Evolutionary conservation across 1,139 yeast genomes (phyloP), one percentile per base, ranked within the genome.

Genomic region (Meyerozyma smithsonii): DNA sequence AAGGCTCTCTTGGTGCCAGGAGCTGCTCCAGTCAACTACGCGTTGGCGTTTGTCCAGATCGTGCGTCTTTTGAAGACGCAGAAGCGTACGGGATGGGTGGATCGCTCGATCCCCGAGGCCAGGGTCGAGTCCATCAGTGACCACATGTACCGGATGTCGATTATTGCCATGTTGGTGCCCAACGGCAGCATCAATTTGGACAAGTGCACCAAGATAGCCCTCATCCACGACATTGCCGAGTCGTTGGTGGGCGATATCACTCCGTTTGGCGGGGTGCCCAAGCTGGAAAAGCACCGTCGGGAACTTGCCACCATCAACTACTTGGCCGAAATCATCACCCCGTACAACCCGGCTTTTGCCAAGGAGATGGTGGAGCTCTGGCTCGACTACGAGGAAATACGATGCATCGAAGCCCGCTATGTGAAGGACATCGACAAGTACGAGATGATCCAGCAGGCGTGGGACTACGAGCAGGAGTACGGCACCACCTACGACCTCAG

Each of bases 131-230:
- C 90, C 38, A 90, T 92, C 42, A 75, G 90, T 14, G 98, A 92
- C 61, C 99, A 92, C 61, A 92, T 92, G 97, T 92, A 92, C 59
- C 75, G 99, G 45, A 92, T 94, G 97, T 81, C 90, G 4, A 70
- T 90, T 35, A 80, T 90, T 40, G 72, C 95, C 18, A 77, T 90
- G 84, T 62, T 87, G 26, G 73, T 86, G 32, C 83, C 85, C 12
- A 54, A 62, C 35, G 44, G 47, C 7, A 52, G 59, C 11, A 61
- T 69, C 35, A 60, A 62, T 44, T 55, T 60, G 32, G 64, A 52
- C 43, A 80, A 77, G 49, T 89, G 97, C 69, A 84, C 82, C 39
- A 84, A 86, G 60, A 89, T 92, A 39, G 89, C 97, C 1, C 67
- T 89, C 35, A 81, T 89, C 32, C 98, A 92, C 62, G 98, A 92